Evolutionary conservation across 306 rosid genomes (phyloP), one percentile per base, ranked within the genome.

Genomic region (Potentilla sterilis): DNA sequence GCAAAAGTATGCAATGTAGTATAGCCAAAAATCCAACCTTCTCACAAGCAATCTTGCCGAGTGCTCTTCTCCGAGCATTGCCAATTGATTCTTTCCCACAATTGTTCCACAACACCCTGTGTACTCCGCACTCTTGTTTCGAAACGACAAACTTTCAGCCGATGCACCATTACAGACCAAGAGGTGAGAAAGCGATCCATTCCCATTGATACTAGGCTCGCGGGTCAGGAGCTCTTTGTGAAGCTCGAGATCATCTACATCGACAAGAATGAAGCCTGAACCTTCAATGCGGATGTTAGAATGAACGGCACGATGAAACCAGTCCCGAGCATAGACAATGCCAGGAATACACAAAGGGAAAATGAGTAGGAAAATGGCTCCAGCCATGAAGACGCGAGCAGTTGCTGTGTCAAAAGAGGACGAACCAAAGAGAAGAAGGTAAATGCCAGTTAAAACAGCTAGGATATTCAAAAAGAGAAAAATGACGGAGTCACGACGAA

Each of bases 21-120:
- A 96, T 3, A 96, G 83, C 99, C 99, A 96, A 80, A 96, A 96
- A 77, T 96, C 99, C 57, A 86, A 7, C 78, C 96, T 85, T 28
- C 81, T 64, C 16, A 92, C 87, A 44, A 90, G 82, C 41, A 55
- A 51, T 13, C 79, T 22, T 11, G 97, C 92, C 11, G 91, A 58
- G 67, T 96, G 99, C 65, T 92, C 99, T 81, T 92, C 92, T 2
- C 99, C 98, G 0, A 96, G 89, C 86, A 92, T 85, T 70, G 76
- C 88, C 84, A 96, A 77, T 81, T 85, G 89, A 81, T 91, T 90
- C 73, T 66, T 75, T 1, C 58, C 83, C n/a, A 91, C 44, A 73
- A 87, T 9, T n/a, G 47, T 73, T 47, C 51, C 79, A 80, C 84
- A 88, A 67, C 89, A 83, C 24, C 85, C 82, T 65, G 34, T 68